Percentiles rank a stretch among this genome's conserved stretches.
Conservation (phyloP, 208 protist genomes). For the Crithidia mellificae region DNA sequence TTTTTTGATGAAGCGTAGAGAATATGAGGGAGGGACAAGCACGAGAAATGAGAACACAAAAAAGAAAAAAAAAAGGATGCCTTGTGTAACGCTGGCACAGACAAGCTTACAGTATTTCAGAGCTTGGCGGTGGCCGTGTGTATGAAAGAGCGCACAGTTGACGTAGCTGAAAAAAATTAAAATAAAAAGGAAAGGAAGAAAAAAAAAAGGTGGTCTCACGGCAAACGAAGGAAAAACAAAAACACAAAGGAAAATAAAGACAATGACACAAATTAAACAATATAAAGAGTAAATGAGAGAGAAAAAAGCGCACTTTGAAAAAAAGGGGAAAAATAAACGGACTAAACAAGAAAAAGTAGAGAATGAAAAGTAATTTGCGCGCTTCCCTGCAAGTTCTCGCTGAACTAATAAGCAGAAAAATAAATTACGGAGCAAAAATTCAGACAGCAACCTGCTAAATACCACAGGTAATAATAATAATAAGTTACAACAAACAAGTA, state of each 20-base stretch:
- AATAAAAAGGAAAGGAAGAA: neutral
- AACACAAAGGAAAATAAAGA: slow-evolving; percentile 3
- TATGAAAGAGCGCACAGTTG: neutral
- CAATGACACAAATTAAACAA: neutral
- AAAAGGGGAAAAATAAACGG: neutral
- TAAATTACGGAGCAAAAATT: neutral
- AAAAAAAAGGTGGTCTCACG: neutral
- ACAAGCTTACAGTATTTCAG: neutral
- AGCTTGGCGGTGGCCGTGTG: neutral
- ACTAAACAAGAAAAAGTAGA: neutral
- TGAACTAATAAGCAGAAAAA: neutral
- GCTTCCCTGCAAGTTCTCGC: neutral
- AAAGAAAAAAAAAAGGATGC: slow-evolving; percentile 1
- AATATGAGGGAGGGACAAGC: too few species aligned
- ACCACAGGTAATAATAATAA: too few species aligned
- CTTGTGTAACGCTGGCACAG: neutral
- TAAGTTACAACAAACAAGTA: too few species aligned
- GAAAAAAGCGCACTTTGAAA: neutral
- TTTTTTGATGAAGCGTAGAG: too few species aligned
- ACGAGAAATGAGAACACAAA: too few species aligned
- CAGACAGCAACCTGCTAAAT: too few species aligned
- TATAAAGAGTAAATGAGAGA: neutral
- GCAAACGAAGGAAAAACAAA: neutral
- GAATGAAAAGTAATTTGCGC: neutral
- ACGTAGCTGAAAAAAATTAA: neutral